phyloP scores from a whole-genome alignment of 225 moss, liverwort and hornwort genomes.

The Pseudisothecium myosuroides region DNA sequence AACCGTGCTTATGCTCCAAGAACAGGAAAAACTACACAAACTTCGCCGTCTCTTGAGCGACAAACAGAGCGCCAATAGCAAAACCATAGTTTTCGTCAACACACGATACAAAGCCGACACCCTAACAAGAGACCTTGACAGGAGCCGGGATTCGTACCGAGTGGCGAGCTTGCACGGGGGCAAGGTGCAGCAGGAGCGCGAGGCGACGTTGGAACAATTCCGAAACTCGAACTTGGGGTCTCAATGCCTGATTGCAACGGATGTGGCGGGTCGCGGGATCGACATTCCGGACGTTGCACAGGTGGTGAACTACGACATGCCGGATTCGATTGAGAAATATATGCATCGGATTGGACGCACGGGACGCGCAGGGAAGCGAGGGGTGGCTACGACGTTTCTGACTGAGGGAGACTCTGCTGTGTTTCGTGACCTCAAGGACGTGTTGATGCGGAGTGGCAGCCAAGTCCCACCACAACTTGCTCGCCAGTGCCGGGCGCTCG shows the following conservation, averaged over 20 bases:
- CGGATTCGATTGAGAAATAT: conserved; percentile 51
- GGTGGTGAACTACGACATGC: conserved; percentile 40
- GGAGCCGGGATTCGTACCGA: conserved; percentile 12
- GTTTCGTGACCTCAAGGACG: neutral
- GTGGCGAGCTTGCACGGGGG: conserved; percentile 63
- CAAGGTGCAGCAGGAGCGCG: conserved; percentile 59
- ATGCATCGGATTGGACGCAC: conserved; percentile 42
- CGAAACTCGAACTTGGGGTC: conserved; percentile 31
- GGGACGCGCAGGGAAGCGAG: neutral
- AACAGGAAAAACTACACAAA: conserved; percentile 41
- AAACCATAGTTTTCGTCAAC: conserved; percentile 61
- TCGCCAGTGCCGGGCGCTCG: neutral
- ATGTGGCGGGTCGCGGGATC: conserved; percentile 65
- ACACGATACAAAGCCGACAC: conserved; percentile 43
- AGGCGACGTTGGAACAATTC: conserved; percentile 48
- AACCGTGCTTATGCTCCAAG: conserved; percentile 33
- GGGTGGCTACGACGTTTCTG: neutral
- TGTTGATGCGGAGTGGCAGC: neutral
- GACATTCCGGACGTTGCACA: conserved; percentile 24
- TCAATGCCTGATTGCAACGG: conserved; percentile 53
- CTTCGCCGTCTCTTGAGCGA: conserved; percentile 45
- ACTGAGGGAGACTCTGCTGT: neutral
- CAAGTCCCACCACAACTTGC: neutral
- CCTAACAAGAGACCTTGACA: conserved; percentile 49
- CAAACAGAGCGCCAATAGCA: conserved; percentile 30